Evolutionary conservation across 805 yeast species (phyloP).

Genomic region (Babjeviella inositovora): DNA sequence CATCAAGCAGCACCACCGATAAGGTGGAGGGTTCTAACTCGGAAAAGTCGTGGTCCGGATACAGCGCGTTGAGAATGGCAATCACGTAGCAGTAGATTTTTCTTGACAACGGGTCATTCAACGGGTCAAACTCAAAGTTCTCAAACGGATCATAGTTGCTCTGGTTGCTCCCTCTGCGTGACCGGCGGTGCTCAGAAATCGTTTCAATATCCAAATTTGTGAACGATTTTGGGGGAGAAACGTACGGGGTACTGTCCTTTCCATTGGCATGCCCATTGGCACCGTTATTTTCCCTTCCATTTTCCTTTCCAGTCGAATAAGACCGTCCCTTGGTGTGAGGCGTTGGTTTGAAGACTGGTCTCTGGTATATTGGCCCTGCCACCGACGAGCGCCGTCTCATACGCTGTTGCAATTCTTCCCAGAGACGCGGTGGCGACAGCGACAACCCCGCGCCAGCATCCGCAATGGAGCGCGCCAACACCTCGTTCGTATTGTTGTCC

Average conservation of each 20-base stretch:
- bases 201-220: conserved; percentile 9
- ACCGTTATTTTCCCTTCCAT: neutral
- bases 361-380: conserved; percentile 1
- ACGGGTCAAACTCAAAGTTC: conserved; percentile 90
- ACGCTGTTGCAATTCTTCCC: conserved; percentile 1
- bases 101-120: conserved; percentile 72
- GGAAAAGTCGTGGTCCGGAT: conserved; percentile 92
- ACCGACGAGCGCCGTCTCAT: conserved; percentile 2
- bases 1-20: conserved; percentile 19
- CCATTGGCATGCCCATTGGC: conserved; percentile 3
- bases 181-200: too few species aligned
- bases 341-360: conserved; percentile 1
- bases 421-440: conserved; percentile 3
- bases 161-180: too few species aligned
- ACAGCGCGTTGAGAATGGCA: conserved; percentile 79
- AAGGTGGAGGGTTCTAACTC: conserved; percentile 55
- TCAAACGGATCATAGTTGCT: too few species aligned
- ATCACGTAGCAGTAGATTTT: conserved; percentile 83
- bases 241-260: neutral
- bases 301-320: too few species aligned
- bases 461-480: conserved; percentile 1
- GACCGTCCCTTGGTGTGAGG: neutral
- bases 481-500: conserved; percentile 22
- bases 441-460: conserved; percentile 1
- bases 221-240: conserved; percentile 5